Evolutionary conservation across 139 green algal genomes (phyloP), one percentile per base, ranked within the genome.

Genomic region (Chlorella ohadii): DNA sequence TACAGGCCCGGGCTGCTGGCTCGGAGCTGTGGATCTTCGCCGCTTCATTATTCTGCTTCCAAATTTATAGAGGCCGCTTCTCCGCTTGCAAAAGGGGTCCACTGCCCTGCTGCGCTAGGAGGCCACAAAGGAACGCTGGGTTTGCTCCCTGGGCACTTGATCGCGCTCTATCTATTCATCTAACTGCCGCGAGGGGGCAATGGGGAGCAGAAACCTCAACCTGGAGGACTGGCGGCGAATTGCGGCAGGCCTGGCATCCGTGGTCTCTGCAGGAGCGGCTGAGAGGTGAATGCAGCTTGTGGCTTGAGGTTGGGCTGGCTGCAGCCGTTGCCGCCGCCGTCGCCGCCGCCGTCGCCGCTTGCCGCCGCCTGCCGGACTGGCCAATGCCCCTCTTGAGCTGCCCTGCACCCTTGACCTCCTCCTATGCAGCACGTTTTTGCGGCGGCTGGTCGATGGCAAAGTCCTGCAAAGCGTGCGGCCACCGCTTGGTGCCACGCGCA

Each of bases 151-250:
- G 44, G 44, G 6, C 44, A 55, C 51, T 59, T 59, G 51, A 59
- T 59, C 51, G 3, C 33, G 31, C 15, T 47, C 2, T 3, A 31
- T 16, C 1, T 34, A 47, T 6, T 33, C 51, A 38, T 34, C 31
- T 4, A 34, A 41, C 15, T 41, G 28, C 20, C 23, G 20, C 28
- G 28, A 11, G 7, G 61, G 44, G 31, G 4, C 78, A 59, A 86
- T 86, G 81, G 57, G 36, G 4, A 90, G 92, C 31, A 33, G 74
- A 5, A 38, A 34, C 34, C 33, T 95, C 1, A 89, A 94, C 38
- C 41, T 94, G 1, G 90, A 95, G 27, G 93, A 96, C 84, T 83
- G 89, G 2, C 82, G 89, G 0, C 88, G 90, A 13, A 80, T 96
- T 11, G 41, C 94, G 33, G 77, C 85, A 0, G 94, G 94, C 0